phyloP scores from a whole-genome alignment of 208 protist species.

The Leishmania tropica region DNA sequence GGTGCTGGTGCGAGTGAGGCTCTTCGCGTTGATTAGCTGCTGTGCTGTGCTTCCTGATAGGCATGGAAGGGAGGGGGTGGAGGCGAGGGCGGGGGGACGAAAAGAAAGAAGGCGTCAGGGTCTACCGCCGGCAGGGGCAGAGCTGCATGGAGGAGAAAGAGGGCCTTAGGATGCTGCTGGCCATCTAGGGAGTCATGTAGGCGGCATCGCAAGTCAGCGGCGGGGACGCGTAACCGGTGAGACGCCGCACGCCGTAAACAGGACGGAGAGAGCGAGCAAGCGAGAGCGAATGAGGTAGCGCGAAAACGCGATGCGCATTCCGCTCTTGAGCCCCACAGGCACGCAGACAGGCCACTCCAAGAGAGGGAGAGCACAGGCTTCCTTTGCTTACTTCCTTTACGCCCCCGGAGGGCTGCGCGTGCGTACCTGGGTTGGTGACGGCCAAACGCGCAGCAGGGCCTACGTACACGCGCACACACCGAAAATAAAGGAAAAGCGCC shows the following conservation, averaged over 20 bases:
- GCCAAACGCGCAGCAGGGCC: neutral
- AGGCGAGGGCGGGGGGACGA: neutral
- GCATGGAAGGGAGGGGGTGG: neutral
- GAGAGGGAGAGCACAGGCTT: neutral
- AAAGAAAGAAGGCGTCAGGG: neutral
- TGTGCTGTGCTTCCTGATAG: neutral
- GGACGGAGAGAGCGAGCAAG: neutral
- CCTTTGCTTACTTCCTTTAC: no score
- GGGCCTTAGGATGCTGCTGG: neutral
- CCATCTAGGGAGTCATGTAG: neutral
- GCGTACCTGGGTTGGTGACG: neutral
- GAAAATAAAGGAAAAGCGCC: neutral
- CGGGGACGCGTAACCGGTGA: neutral
- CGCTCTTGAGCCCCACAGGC: neutral
- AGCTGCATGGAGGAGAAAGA: neutral
- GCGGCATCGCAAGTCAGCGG: neutral
- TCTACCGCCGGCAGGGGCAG: neutral
- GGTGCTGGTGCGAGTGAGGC: neutral
- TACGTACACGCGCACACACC: neutral
- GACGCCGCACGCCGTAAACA: neutral
- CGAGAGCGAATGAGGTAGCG: neutral
- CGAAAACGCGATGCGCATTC: neutral
- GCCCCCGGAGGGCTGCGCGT: neutral
- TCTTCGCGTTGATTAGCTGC: neutral
- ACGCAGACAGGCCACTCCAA: neutral